These are phyloP conservation scores for Clonostachys solani DNA, from an alignment of 2,329 filamentous ascomycete species.

Conservation along the genomic window DNA sequence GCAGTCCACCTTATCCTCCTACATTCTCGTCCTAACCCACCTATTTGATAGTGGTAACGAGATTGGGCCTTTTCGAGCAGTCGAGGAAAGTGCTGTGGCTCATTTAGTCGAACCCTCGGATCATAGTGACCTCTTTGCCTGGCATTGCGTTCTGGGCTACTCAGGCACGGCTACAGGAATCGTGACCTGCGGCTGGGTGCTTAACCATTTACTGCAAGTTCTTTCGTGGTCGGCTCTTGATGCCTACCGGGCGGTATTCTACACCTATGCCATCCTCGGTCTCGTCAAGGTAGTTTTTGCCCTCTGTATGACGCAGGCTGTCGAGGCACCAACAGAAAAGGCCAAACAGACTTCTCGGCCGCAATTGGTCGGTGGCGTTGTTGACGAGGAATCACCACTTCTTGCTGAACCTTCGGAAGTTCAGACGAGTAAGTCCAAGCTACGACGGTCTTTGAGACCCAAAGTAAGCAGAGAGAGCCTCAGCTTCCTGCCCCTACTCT, in stretches of 20 bases:
- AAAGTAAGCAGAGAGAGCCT: constrained; percentile 53
- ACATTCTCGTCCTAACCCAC: not conserved
- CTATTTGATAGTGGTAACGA: constrained; percentile 47
- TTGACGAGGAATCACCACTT: too few species aligned
- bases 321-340: constrained; percentile 24
- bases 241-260: constrained; percentile 53
- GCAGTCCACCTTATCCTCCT: not conserved
- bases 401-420: too few species aligned
- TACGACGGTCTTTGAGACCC: constrained; percentile 28
- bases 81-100: constrained; percentile 57
- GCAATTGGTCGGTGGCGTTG: too few species aligned
- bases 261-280: constrained; percentile 52
- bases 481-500: constrained; percentile 54
- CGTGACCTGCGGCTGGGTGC: constrained; percentile 53
- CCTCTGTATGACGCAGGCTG: constrained; percentile 38
- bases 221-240: constrained; percentile 35
- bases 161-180: constrained; percentile 59
- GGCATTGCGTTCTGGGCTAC: constrained; percentile 55
- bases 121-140: constrained; percentile 55
- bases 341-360: too few species aligned
- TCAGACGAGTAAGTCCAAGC: too few species aligned
- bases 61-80: constrained; percentile 58
- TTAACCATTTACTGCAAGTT: constrained; percentile 40
- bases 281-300: constrained; percentile 50
- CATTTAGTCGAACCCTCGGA: constrained; percentile 42